A percentile compares a stretch with the other conserved stretches of the same genome.
Conservation (phyloP, 805 yeast genomes). For the Kuraishia hungarica region DNA sequence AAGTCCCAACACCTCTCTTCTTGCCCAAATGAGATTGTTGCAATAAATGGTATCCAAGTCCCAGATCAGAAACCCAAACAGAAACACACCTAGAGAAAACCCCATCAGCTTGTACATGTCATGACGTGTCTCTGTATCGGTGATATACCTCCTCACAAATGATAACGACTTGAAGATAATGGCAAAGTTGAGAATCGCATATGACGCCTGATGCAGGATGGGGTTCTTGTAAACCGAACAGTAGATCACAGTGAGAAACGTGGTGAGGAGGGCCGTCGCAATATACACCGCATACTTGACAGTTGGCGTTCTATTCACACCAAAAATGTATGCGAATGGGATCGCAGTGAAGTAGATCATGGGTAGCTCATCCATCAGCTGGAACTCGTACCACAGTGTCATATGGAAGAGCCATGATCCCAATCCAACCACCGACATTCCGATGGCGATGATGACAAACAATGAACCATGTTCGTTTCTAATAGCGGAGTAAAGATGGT, state of each 20-base stretch:
- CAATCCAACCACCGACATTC: conserved; percentile 79
- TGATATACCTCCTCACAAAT: conserved; percentile 45
- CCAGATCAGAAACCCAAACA: conserved; percentile 75
- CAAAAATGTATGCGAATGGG: conserved; percentile 43
- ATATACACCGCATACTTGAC: conserved; percentile 8
- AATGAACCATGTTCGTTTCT: conserved; percentile 58
- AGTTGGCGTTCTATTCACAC: conserved; percentile 10
- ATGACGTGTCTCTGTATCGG: conserved; percentile 34
- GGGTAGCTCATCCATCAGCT: conserved; percentile 85
- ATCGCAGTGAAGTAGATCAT: conserved; percentile 95
- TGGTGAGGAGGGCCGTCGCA: conserved; percentile 14
- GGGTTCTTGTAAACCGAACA: conserved; percentile 55
- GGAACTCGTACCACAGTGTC: conserved; percentile 83
- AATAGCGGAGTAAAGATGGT: conserved; percentile 39
- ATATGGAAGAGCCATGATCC: conserved; percentile 94
- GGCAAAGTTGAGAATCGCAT: conserved; percentile 60
- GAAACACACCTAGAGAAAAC: conserved; percentile 53
- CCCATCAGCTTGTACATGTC: conserved; percentile 48
- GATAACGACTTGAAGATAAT: conserved; percentile 51
- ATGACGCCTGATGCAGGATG: conserved; percentile 76
- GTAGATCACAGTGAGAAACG: conserved; percentile 57
- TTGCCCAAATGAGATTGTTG: conserved; percentile 39
- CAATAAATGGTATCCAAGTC: conserved; percentile 79
- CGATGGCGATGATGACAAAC: conserved; percentile 60
- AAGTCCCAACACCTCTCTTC: conserved; percentile 58